Percentiles rank a stretch among this genome's conserved stretches.
These are phyloP conservation scores for Neofusicoccum ribis DNA, from an alignment of 2,329 filamentous ascomycete species.

Conservation along the genomic window DNA sequence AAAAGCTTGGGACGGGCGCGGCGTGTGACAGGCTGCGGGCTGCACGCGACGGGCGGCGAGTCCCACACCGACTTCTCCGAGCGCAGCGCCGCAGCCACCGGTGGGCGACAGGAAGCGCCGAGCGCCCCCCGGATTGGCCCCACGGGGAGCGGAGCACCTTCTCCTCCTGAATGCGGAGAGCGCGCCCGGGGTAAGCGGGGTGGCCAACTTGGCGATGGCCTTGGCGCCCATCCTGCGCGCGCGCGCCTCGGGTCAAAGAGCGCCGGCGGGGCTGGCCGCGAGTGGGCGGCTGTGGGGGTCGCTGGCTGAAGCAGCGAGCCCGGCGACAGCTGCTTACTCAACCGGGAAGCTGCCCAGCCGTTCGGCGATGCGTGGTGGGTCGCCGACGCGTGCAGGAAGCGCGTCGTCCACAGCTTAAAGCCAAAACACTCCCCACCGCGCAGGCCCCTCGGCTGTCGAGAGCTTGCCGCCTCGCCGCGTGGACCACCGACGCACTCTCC, in stretches of 20 bases:
- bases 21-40: not conserved
- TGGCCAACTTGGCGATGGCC: not conserved
- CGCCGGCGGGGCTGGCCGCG: constrained; percentile 16
- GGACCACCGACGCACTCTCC: not conserved
- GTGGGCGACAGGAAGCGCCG: not conserved
- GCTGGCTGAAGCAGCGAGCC: not conserved
- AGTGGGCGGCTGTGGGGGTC: not conserved
- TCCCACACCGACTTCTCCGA: constrained; percentile 6
- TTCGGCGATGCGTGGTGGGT: not conserved
- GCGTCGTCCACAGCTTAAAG: constrained; percentile 1
- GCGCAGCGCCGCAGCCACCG: constrained; percentile 5
- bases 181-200: constrained; percentile 1
- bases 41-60: not conserved
- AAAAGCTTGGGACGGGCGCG: not conserved
- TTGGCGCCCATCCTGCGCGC: constrained; percentile 2
- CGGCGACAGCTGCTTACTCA: constrained; percentile 1
- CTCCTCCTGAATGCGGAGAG: constrained; percentile 7
- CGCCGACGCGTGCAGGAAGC: not conserved
- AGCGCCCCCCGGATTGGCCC: constrained; percentile 15
- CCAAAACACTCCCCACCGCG: constrained; percentile 1
- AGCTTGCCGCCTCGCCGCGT: not conserved
- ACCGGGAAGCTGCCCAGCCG: not conserved
- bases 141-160: constrained; percentile 7
- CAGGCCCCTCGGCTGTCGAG: not conserved
- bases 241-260: constrained; percentile 9